A percentile compares a stretch with the other conserved stretches of the same genome.
These are phyloP conservation scores for Uronychia setigera DNA, from an alignment of 73 alveolate species.

Conservation along the genomic window DNA sequence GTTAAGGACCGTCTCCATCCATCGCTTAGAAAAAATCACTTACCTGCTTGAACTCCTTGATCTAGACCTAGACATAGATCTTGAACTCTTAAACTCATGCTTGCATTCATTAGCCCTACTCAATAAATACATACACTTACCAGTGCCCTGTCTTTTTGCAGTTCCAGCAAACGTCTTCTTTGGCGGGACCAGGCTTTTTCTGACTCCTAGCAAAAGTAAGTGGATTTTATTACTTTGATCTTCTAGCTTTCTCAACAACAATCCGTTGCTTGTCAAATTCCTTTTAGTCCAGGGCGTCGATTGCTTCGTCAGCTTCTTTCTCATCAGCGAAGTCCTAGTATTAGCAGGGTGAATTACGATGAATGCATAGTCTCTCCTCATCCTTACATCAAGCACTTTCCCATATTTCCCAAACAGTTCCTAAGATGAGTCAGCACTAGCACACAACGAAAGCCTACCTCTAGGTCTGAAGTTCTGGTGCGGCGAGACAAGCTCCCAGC, in stretches of 20 bases:
- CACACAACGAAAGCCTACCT: neutral
- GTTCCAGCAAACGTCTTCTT: conserved; percentile 69
- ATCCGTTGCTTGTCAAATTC: conserved; percentile 22
- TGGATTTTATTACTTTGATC: neutral
- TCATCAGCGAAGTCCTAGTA: conserved; percentile 34
- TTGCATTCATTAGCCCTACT: conserved; percentile 71
- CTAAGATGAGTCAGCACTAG: neutral
- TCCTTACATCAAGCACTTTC: conserved; percentile 31
- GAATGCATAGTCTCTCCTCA: conserved; percentile 38
- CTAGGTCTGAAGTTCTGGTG: neutral
- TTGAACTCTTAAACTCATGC: conserved; percentile 3
- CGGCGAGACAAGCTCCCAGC: neutral
- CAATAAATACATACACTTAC: neutral
- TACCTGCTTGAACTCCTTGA: neutral
- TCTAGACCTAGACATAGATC: neutral
- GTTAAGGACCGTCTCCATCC: neutral
- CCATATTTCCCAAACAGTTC: conserved; percentile 29
- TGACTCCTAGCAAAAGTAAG: neutral
- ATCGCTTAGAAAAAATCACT: neutral
- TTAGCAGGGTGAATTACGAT: conserved; percentile 20
- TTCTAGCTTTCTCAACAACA: conserved; percentile 34
- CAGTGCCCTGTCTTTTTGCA: conserved; percentile 79
- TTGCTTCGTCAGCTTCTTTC: conserved; percentile 41
- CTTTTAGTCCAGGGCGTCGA: conserved; percentile 30
- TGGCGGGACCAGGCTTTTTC: conserved; percentile 56